Evolutionary conservation across 192 early-diverging fungal species (phyloP).

Genomic region (Obelidium mucronatum): DNA sequence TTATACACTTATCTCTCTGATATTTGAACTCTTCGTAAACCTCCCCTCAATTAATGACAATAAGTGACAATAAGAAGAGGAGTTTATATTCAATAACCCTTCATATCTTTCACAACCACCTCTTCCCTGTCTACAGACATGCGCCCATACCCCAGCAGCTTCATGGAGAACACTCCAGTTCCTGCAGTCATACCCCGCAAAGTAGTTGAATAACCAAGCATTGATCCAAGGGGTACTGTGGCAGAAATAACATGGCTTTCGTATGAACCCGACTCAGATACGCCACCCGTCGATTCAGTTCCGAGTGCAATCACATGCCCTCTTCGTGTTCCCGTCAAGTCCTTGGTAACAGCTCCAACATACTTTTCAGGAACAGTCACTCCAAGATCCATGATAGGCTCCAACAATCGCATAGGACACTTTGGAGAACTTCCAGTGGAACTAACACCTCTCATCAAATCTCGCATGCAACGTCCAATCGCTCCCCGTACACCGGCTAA

Average conservation of each 20-base stretch:
- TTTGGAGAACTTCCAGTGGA: background rate
- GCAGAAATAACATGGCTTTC: slow-evolving; percentile 60
- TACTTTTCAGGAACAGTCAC: slow-evolving; percentile 73
- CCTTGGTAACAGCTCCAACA: slow-evolving; percentile 81
- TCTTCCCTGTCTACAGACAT: slow-evolving; percentile 78
- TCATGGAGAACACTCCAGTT: slow-evolving; percentile 84
- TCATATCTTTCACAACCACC: slow-evolving; percentile 70
- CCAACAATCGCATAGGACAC: slow-evolving; percentile 57
- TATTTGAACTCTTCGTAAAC: too few relatives aligned
- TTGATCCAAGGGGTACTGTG: slow-evolving; percentile 76
- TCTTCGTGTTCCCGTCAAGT: slow-evolving; percentile 78
- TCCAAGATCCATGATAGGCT: slow-evolving; percentile 84
- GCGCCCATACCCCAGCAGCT: slow-evolving; percentile 78
- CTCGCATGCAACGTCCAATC: slow-evolving; percentile 52
- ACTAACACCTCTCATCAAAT: slow-evolving; percentile 46
- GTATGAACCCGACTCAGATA: slow-evolving; percentile 40
- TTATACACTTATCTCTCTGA: too few relatives aligned
- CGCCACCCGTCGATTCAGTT: slow-evolving; percentile 18
- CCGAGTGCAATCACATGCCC: slow-evolving; percentile 73
- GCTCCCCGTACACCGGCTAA: slow-evolving; percentile 54
- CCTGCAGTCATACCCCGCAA: slow-evolving; percentile 90
- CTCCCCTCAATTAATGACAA: too few relatives aligned
- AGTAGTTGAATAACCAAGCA: slow-evolving; percentile 85
- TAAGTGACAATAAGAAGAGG: too few relatives aligned
- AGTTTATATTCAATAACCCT: slow-evolving; percentile 65